A percentile compares a stretch with the other conserved stretches of the same genome.
Conservation (phyloP, 1,139 yeast genomes). For the Groenewaldozyma sp. region DNA sequence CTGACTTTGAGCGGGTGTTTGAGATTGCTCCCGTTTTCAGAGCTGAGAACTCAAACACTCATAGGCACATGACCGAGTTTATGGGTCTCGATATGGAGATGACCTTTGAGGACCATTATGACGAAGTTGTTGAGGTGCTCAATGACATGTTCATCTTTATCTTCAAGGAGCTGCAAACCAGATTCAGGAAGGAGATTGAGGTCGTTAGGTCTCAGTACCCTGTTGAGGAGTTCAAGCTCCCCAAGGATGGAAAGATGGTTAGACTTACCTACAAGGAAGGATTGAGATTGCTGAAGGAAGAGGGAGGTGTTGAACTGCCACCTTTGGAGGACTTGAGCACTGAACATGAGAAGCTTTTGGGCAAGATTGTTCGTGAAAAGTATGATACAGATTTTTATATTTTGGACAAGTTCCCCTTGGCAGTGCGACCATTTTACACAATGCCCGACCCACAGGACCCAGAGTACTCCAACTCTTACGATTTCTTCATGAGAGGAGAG, state of each 20-base stretch:
- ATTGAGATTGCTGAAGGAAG: conserved; percentile 70
- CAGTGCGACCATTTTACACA: conserved; percentile 95
- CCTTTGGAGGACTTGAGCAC: conserved; percentile 88
- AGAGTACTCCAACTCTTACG: conserved; percentile 79
- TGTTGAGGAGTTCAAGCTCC: conserved; percentile 92
- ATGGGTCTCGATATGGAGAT: conserved; percentile 95
- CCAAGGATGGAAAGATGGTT: conserved; percentile 67
- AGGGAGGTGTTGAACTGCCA: conserved; percentile 69
- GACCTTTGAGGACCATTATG: conserved; percentile 97
- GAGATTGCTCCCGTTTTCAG: conserved; percentile 98
- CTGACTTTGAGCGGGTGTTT: conserved; percentile 91
- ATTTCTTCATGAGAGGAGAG: conserved; percentile 99
- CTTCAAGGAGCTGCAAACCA: conserved; percentile 68
- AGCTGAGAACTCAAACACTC: conserved; percentile 98
- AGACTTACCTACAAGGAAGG: conserved; percentile 87
- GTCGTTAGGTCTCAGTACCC: conserved; percentile 92
- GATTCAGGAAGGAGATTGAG: conserved; percentile 79
- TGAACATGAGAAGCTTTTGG: conserved; percentile 88
- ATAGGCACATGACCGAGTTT: conserved; percentile 98
- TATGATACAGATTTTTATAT: conserved; percentile 97
- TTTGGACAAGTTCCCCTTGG: conserved; percentile 95
- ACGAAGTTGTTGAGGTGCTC: conserved; percentile 80
- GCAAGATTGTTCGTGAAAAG: conserved; percentile 83
- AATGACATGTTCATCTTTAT: conserved; percentile 83
- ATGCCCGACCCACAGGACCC: conserved; percentile 96